A percentile compares a stretch with the other conserved stretches of the same genome.
Conservation (phyloP, 805 yeast genomes). For the Candida coquimbonensis region DNA sequence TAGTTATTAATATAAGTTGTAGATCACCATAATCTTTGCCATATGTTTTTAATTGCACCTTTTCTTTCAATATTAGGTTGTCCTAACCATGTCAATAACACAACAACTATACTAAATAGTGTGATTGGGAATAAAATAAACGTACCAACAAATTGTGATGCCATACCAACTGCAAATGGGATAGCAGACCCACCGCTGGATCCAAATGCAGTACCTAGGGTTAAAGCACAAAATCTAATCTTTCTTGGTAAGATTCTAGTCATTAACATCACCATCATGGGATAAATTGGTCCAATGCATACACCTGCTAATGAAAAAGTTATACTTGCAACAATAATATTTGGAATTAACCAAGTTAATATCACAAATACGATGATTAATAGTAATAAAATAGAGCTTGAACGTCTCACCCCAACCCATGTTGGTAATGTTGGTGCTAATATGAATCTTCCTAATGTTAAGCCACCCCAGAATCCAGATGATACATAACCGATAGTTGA, state of each 20-base stretch:
- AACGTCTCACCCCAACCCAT: conserved; percentile 37
- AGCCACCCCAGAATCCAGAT: conserved; percentile 62
- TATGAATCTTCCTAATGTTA: conserved; percentile 48
- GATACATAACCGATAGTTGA: conserved; percentile 47
- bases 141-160: conserved; percentile 39
- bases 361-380: conserved; percentile 32
- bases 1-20: background rate
- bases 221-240: conserved; percentile 42
- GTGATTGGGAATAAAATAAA: conserved; percentile 44
- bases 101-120: conserved; percentile 29
- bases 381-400: conserved; percentile 30
- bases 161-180: conserved; percentile 46
- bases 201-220: conserved; percentile 49
- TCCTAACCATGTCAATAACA: conserved; percentile 35
- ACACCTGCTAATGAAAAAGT: conserved; percentile 42
- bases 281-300: conserved; percentile 52
- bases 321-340: conserved; percentile 38
- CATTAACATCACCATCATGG: conserved; percentile 39
- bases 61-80: conserved; percentile 38
- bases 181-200: conserved; percentile 51
- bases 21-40: conserved; percentile 21
- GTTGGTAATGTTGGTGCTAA: conserved; percentile 35
- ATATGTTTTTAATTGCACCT: conserved; percentile 15
- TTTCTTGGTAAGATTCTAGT: conserved; percentile 42
- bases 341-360: conserved; percentile 43